Evolutionary conservation across 371 early-diverging fungal genomes (phyloP).

Genomic region (Sporodiniella umbellata): DNA sequence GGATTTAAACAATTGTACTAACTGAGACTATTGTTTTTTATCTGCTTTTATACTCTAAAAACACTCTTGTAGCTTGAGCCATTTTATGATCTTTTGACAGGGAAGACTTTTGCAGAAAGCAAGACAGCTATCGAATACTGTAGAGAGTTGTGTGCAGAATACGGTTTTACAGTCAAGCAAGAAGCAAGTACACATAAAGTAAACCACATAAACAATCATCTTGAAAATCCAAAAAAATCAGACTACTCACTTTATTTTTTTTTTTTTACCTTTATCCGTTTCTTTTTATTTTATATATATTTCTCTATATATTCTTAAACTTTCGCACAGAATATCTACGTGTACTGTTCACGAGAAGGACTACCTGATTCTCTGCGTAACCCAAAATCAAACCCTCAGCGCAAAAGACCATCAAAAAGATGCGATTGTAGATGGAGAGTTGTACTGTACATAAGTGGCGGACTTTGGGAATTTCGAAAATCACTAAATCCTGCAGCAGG

Average conservation of each 20-base stretch:
- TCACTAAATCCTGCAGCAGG: conserved; percentile 58
- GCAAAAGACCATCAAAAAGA: conserved; percentile 49
- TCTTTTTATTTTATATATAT: conserved; percentile 1
- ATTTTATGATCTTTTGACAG: conserved; percentile 40
- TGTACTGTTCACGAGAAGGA: conserved; percentile 58
- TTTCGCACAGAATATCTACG: conserved; percentile 65
- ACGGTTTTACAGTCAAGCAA: conserved; percentile 55
- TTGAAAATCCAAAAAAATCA: neutral
- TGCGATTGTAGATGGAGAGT: conserved; percentile 62
- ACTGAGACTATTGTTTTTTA: neutral
- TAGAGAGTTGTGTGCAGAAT: conserved; percentile 46
- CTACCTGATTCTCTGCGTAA: conserved; percentile 51
- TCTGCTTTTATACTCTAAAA: neutral
- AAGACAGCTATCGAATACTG: conserved; percentile 37
- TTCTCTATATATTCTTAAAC: too few species aligned
- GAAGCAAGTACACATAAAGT: conserved; percentile 57
- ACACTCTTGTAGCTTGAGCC: conserved; percentile 31
- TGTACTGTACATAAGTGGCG: conserved; percentile 50
- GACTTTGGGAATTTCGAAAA: conserved; percentile 57
- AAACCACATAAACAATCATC: neutral
- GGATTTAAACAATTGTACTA: neutral
- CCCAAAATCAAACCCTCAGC: conserved; percentile 37
- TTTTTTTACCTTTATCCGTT: neutral
- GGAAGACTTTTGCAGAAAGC: conserved; percentile 19
- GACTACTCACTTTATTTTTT: too few species aligned